Base-by-base conservation (phyloP, 768 basidiomycete species). In the Agaricus bisporus region DNA sequence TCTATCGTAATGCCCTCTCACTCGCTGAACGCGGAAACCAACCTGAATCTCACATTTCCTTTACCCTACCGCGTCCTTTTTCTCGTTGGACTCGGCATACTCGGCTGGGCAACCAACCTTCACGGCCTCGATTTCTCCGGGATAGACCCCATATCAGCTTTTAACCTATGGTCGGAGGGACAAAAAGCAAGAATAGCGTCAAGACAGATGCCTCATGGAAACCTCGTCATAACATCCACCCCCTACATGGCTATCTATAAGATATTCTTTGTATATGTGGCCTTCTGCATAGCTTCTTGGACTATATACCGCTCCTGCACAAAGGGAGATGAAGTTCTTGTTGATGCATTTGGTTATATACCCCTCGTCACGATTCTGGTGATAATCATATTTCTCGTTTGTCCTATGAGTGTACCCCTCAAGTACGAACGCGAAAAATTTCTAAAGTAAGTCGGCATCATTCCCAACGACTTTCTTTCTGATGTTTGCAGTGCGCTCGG, bases 71-170 rank as follows among this genome's bases (percentile, higher is more conserved):
- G 97, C 57, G 91, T 92, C 22, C 79, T 97, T 54, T 79, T 81
- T 59, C 77, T 97, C 54, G 75, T 82, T 50, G 87, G 89, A 17
- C 60, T 91, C 32, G 94, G 91, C 10, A 80, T 94, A 51, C 72
- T 95, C 4, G 86, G 86, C 57, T 99, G 95, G 94, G 93, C 93
- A 0, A 83, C 86, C 32, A 99, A 98, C 68, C 70, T 98, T 6
- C 95, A 98, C 67, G 81, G 88, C 46, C 82, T 98, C 43, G 74
- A 85, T 58, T 59, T 76, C 10, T 72, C 86, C 14, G 85, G 88
- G 18, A 70, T 98, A 38, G 93, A 99, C 66, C 82, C 81, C 0
- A 73, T 79, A 12, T 68, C 74, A 57, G 83, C 83, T 4, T 76
- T 99, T 64, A 89, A 90, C 63, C 71, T 93, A 22, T 72, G 74